Percentiles rank a stretch among this genome's conserved stretches.
These are phyloP conservation scores for Dothideomycetidae sp. DNA, from an alignment of 2,329 filamentous ascomycete genomes.

Conservation along the genomic window DNA sequence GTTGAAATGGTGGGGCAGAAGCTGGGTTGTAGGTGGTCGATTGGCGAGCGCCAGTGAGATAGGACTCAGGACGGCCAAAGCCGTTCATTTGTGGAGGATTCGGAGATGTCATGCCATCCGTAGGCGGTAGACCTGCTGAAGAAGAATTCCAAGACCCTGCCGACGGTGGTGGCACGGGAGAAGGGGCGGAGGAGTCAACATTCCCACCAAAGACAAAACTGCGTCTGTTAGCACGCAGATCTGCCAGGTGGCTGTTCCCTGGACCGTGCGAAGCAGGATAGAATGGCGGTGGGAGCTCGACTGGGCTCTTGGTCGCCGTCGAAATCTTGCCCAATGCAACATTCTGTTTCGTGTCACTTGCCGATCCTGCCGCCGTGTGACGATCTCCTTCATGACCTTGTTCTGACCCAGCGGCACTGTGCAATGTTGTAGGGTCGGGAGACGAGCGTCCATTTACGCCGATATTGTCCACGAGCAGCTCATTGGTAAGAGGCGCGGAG, in stretches of 20 bases:
- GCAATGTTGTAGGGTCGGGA: background rate
- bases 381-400: background rate
- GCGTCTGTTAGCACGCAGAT: background rate
- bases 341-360: background rate
- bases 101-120: constrained; percentile 1
- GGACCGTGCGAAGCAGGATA: constrained; percentile 4
- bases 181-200: constrained; percentile 8
- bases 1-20: background rate
- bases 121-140: background rate
- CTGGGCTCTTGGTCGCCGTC: constrained; percentile 1
- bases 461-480: background rate
- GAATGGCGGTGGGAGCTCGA: constrained; percentile 7
- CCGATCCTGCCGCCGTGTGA: background rate
- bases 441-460: no score
- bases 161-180: constrained; percentile 5
- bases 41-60: background rate
- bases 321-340: background rate
- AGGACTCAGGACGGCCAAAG: background rate
- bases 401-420: no score
- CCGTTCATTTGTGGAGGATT: background rate
- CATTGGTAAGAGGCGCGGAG: background rate
- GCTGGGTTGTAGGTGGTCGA: background rate
- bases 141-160: constrained; percentile 8
- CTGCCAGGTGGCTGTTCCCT: background rate
- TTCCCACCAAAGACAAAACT: constrained; percentile 8